A percentile compares a stretch with the other conserved stretches of the same genome.
Evolutionary conservation across 805 yeast genomes (phyloP).

Genomic region (Pichia heedii): DNA sequence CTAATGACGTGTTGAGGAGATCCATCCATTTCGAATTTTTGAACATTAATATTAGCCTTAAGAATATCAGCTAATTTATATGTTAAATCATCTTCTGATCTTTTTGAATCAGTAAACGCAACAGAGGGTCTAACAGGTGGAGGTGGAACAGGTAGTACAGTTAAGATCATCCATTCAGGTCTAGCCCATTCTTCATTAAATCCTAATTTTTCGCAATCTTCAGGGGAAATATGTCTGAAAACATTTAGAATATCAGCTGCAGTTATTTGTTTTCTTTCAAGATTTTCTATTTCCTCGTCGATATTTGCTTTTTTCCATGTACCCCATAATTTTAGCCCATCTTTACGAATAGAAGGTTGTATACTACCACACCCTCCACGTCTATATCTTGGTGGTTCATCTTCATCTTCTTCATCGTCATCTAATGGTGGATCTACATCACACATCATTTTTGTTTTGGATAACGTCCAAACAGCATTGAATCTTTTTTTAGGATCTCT

Average conservation of each 20-base stretch:
- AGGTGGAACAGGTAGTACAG: conserved; percentile 99
- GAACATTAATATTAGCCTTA: conserved; percentile 96
- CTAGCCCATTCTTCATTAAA: conserved; percentile 94
- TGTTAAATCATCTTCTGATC: conserved; percentile 99
- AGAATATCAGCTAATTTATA: conserved; percentile 93
- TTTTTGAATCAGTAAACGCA: conserved; percentile 94
- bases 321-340: conserved; percentile 93
- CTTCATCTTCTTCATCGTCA: conserved; percentile 36
- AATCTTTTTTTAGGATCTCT: conserved; percentile 94
- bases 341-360: conserved; percentile 93
- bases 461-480: conserved; percentile 91
- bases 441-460: conserved; percentile 90
- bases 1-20: conserved; percentile 97
- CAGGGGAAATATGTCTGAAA: conserved; percentile 79
- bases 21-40: conserved; percentile 94
- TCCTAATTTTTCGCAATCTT: conserved; percentile 77
- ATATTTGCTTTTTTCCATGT: conserved; percentile 86
- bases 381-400: conserved; percentile 27
- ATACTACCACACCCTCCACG: conserved; percentile 98
- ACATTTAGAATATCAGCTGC: conserved; percentile 88
- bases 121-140: conserved; percentile 99
- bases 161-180: conserved; percentile 96
- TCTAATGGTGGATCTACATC: conserved; percentile 81
- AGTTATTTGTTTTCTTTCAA: conserved; percentile 80
- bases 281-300: conserved; percentile 79